phyloP scores from a whole-genome alignment of 768 basidiomycete genomes.

The Termitomyces sp. region DNA sequence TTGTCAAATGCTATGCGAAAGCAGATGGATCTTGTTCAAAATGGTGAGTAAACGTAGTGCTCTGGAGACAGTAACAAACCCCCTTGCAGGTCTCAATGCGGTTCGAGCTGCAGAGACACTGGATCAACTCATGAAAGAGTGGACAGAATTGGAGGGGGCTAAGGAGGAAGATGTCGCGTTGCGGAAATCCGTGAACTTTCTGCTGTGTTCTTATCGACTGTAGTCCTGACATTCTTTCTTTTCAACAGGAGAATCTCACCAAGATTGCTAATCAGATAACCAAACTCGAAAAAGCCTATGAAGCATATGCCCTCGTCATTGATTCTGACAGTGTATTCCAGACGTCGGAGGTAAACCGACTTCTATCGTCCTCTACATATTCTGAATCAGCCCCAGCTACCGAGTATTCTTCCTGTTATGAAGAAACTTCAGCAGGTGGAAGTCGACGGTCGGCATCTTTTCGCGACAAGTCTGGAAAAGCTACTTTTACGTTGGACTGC shows the following conservation, averaged over 20 bases:
- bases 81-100: conserved; percentile 1
- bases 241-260: neutral
- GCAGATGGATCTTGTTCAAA: conserved; percentile 8
- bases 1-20: conserved; percentile 11
- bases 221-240: neutral
- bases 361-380: neutral
- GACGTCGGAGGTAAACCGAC: neutral
- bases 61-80: neutral
- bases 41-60: neutral
- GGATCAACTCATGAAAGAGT: conserved; percentile 2
- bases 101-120: neutral
- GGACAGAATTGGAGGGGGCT: neutral
- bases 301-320: conserved; percentile 11
- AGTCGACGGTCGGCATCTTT: conserved; percentile 17
- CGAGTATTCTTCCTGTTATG: conserved; percentile 17
- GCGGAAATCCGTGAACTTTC: neutral
- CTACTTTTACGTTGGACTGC: conserved; percentile 15
- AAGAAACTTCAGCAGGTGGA: conserved; percentile 12
- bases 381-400: conserved; percentile 16
- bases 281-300: conserved; percentile 16
- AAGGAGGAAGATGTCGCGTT: neutral
- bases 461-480: conserved; percentile 13
- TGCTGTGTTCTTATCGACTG: neutral
- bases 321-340: conserved; percentile 6
- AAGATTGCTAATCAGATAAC: conserved; percentile 4